Conservation (phyloP, 164 flowering plant genomes). For the Chimonanthus salicifolius region DNA sequence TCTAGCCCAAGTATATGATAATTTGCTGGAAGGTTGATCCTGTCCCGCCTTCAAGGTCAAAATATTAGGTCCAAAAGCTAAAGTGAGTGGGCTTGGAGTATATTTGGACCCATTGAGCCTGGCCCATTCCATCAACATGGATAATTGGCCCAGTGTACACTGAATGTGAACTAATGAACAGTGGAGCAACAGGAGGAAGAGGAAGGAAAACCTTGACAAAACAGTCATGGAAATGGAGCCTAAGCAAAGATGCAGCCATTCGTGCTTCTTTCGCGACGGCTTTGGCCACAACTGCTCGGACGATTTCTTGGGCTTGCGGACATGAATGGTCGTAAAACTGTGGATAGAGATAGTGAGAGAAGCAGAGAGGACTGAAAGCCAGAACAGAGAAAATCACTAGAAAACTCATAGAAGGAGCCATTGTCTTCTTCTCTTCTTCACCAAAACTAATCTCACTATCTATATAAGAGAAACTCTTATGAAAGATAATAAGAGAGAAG, state of each 20-base stretch:
- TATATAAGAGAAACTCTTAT: background rate
- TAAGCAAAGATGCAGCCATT: constrained; percentile 85
- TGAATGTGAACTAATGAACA: background rate
- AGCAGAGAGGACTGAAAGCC: constrained; percentile 44
- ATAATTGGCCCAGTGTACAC: background rate
- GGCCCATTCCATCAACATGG: background rate
- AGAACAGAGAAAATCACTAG: constrained; percentile 32
- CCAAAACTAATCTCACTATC: background rate
- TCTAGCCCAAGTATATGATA: too few species aligned
- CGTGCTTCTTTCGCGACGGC: constrained; percentile 76
- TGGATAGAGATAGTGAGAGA: constrained; percentile 55
- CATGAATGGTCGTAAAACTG: constrained; percentile 80
- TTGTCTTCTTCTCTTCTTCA: constrained; percentile 10
- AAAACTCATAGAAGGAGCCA: constrained; percentile 33
- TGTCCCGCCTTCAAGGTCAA: too few species aligned
- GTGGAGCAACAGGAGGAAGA: background rate
- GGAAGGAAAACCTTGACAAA: constrained; percentile 64
- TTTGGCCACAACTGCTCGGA: constrained; percentile 56
- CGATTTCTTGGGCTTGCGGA: constrained; percentile 68
- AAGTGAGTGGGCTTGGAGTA: background rate
- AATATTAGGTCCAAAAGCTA: background rate
- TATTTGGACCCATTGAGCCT: background rate
- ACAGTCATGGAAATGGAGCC: constrained; percentile 97
- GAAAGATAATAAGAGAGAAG: background rate
- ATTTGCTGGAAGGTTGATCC: too few species aligned